phyloP scores from a whole-genome alignment of 345 rosid genomes.

The Linum trigynum region DNA sequence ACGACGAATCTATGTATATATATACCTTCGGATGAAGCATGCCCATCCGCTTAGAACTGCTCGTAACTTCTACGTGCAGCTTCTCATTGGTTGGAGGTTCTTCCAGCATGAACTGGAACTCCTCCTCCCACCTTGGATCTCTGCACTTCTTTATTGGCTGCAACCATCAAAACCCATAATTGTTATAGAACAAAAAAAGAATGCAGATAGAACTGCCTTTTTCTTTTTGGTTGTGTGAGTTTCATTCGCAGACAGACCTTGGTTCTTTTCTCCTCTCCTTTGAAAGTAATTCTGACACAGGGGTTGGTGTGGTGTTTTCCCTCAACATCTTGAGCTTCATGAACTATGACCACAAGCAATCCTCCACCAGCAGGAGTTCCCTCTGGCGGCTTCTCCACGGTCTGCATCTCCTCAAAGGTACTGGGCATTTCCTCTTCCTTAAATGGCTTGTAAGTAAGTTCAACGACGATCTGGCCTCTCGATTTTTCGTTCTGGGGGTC shows the following conservation, averaged over 20 bases:
- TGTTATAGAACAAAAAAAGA: not conserved
- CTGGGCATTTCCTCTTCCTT: slow-evolving; percentile 53
- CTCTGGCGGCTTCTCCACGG: slow-evolving; percentile 65
- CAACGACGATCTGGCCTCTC: slow-evolving; percentile 71
- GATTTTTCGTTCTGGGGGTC: slow-evolving; percentile 53
- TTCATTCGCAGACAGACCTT: slow-evolving; percentile 35
- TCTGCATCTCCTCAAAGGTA: slow-evolving; percentile 43
- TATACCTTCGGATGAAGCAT: slow-evolving; percentile 82
- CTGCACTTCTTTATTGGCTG: slow-evolving; percentile 80
- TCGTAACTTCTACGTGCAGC: slow-evolving; percentile 70
- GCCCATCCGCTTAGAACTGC: slow-evolving; percentile 74
- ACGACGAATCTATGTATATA: not conserved
- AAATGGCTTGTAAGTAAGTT: slow-evolving; percentile 70
- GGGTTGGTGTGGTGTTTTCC: slow-evolving; percentile 95
- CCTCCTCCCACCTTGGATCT: slow-evolving; percentile 95
- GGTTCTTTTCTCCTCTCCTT: slow-evolving; percentile 74
- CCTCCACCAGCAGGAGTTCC: slow-evolving; percentile 83
- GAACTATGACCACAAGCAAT: slow-evolving; percentile 65
- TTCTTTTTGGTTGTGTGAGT: too few species aligned
- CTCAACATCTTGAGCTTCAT: slow-evolving; percentile 82
- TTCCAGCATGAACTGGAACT: slow-evolving; percentile 60
- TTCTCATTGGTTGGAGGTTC: slow-evolving; percentile 69
- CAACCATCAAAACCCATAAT: slow-evolving; percentile 5
- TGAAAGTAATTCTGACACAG: slow-evolving; percentile 50
- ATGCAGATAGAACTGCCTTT: not conserved